Base-by-base conservation (phyloP, 768 basidiomycete genomes). In the Boletus rex-veris region DNA sequence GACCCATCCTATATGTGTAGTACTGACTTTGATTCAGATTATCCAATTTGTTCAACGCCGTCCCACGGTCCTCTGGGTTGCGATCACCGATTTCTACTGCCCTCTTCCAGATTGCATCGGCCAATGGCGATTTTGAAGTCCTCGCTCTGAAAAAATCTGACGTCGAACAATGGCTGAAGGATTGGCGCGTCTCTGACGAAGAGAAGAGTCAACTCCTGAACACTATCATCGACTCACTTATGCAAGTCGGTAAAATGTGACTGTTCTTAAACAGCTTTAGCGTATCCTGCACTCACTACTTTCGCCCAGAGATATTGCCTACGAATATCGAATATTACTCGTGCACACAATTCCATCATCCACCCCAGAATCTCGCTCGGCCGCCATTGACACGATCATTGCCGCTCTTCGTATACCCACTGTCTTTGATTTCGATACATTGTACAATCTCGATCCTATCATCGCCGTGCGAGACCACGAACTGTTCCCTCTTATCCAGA, bases 1-100 rank as follows among this genome's bases (percentile, higher is more conserved):
- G 11, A 33, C 28, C 52, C 18, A 4, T 46, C 11, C 7, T 39
- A 24, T 8, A 10, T 47, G n/a, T 48, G 39, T 56, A 42, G n/a
- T 41, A 26, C 50, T 50, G 43, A 58, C 48, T 19, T 45, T 41
- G 37, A 53, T 26, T 9, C 58, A 92, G 91, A 63, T 73, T 92
- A 10, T 85, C 91, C 21, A 92, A 91, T 66, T 70, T 92, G 30
- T 92, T 91, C 79, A 92, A 93, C 63, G 78, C 85, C 11, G 71
- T 84, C 12, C 86, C 90, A 24, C 80, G 81, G 51, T 76, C 72
- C 44, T 92, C 90, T 4, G 67, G 82, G 15, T 73, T 88, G 52
- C 84, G 91, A 5, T 71, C 82, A 30, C 64, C 75, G 7, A 85
- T 90, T 19, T 89, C 85, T 61, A 77, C 72, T 18, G 72, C 80